These are phyloP conservation scores for Monosporascus sp. DNA, from an alignment of 2,329 filamentous ascomycete genomes.

Conservation along the genomic window DNA sequence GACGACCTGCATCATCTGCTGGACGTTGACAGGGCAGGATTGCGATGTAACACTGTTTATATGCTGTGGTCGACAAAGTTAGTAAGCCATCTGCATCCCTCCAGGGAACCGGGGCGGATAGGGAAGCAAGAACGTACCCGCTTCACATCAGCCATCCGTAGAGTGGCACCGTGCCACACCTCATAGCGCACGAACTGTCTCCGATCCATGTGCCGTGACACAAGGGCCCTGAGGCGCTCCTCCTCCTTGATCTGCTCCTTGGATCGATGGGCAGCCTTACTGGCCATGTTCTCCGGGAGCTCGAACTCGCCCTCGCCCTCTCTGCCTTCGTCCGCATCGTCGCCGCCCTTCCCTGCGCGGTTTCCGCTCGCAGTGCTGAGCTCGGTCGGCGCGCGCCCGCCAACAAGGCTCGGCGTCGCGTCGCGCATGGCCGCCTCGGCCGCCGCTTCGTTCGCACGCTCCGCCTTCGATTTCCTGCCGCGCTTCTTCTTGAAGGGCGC, in stretches of 20 bases:
- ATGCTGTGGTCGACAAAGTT: slow-evolving; percentile 40
- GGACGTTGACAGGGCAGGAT: slow-evolving; percentile 67
- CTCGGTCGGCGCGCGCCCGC: slow-evolving; percentile 40
- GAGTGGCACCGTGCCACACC: slow-evolving; percentile 62
- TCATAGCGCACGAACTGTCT: slow-evolving; percentile 67
- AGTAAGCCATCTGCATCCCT: not conserved
- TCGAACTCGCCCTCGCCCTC: slow-evolving; percentile 50
- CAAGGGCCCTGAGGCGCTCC: slow-evolving; percentile 50
- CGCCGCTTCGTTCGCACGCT: slow-evolving; percentile 44
- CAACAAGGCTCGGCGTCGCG: slow-evolving; percentile 35
- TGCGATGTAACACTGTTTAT: slow-evolving; percentile 79
- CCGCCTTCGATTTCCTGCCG: slow-evolving; percentile 55
- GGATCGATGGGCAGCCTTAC: slow-evolving; percentile 42
- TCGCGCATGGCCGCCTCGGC: slow-evolving; percentile 34
- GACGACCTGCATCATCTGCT: slow-evolving; percentile 69
- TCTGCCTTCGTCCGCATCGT: slow-evolving; percentile 50
- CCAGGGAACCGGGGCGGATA: not conserved
- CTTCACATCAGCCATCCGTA: slow-evolving; percentile 64
- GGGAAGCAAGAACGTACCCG: slow-evolving; percentile 41
- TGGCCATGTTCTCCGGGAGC: slow-evolving; percentile 43
- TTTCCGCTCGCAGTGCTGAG: slow-evolving; percentile 35
- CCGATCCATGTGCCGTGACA: slow-evolving; percentile 60
- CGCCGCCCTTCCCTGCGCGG: slow-evolving; percentile 39
- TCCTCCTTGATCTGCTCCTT: slow-evolving; percentile 64
- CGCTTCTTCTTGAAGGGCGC: slow-evolving; percentile 52